These are phyloP conservation scores for Gossypium turneri DNA, from an alignment of 345 rosid genomes.

Conservation along the genomic window DNA sequence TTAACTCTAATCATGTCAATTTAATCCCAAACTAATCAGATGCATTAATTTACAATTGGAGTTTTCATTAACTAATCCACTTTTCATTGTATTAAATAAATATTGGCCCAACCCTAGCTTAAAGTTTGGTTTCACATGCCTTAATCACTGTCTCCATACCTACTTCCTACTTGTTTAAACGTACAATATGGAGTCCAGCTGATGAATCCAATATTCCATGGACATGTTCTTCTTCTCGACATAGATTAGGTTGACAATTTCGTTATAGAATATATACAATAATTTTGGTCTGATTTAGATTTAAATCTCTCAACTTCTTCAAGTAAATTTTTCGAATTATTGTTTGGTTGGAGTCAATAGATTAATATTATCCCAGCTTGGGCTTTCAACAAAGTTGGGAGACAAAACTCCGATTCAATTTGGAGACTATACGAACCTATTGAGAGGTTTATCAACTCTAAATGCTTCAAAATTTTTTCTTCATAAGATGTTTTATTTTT, in stretches of 20 bases:
- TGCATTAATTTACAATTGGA: not conserved
- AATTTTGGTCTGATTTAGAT: too few relatives aligned
- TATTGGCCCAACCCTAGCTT: not conserved
- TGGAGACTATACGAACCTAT: too few relatives aligned
- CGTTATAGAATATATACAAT: too few relatives aligned
- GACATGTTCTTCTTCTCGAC: not conserved
- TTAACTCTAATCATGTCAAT: conserved; percentile 1
- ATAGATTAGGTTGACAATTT: not conserved
- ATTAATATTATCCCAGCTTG: too few relatives aligned
- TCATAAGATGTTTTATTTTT: too few relatives aligned
- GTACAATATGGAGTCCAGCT: not conserved
- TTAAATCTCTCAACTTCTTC: too few relatives aligned
- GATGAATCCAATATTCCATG: not conserved
- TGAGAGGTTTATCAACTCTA: too few relatives aligned
- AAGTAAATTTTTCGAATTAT: too few relatives aligned
- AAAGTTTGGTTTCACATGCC: not conserved
- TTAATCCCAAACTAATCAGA: not conserved
- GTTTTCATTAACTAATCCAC: conserved; percentile 5
- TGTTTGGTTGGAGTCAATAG: too few relatives aligned
- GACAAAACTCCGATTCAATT: too few relatives aligned
- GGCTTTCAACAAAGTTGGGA: too few relatives aligned
- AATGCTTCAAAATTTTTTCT: too few relatives aligned
- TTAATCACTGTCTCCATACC: not conserved
- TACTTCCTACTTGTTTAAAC: not conserved
- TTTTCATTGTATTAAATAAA: not conserved